Evolutionary conservation across 805 yeast genomes (phyloP), one percentile per base, ranked within the genome.

Genomic region (Metschnikowia cerradonensis): DNA sequence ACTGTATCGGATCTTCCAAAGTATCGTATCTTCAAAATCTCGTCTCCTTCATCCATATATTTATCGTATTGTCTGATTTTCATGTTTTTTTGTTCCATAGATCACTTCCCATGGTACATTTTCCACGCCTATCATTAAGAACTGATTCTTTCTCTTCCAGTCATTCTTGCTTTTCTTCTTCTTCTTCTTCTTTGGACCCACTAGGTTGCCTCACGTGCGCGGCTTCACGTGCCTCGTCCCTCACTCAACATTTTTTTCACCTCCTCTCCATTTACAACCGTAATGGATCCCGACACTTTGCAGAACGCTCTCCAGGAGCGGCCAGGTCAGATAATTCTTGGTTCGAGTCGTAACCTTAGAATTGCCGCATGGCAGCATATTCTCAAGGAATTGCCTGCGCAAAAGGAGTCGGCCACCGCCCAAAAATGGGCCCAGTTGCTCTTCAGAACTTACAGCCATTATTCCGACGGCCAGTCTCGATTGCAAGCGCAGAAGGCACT

Each of bases 391-490:
- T 58, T 63, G 20, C 56, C 61, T 13, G 13, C 37, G 10, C 40
- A 40, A 3, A 53, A 51, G 17, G 52, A 51, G 10, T 45, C 51
- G 11, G 37, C 41, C 19, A 65, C 62, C 15, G 56, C 64, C 37
- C 57, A 57, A 46, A 52, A 50, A 11, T 47, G 67, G 36, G 60
- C 70, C 15, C 41, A 61, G 8, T 35, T 56, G 14, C 62, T 83
- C 43, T 67, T 83, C 54, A 71, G 71, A 43, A 77, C 84, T 3
- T 82, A 71, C 63, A 65, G 67, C 43, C 72, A 72, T 58, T 82
- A 81, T 53, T 78, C 72, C 54, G 88, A 84, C 60, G 55, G 67
- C 10, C 65, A 62, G 44, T 80, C 86, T 14, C 71, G 83, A 48
- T 61, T 63, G 39, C 66, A 70, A 42, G 78, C 80, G 4, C 54